Evolutionary conservation across 192 early-diverging fungal genomes (phyloP).

Genomic region (Coemansia sp.): DNA sequence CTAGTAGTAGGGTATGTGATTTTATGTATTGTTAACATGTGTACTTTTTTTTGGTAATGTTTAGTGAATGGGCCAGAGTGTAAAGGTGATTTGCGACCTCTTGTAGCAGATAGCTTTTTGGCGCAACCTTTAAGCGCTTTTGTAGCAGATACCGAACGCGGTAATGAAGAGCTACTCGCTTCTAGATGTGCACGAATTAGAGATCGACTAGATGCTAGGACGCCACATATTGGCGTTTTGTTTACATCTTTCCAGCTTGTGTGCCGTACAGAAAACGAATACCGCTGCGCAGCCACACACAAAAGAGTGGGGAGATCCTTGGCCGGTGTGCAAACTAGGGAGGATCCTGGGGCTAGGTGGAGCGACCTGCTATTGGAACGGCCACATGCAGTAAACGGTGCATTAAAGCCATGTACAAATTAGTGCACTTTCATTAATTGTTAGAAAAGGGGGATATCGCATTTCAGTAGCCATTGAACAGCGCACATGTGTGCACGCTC

Average conservation of each 20-base stretch:
- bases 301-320: background rate
- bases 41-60: background rate
- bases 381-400: background rate
- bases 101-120: background rate
- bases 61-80: background rate
- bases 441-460: background rate
- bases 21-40: background rate
- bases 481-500: constrained; percentile 2
- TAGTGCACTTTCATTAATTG: background rate
- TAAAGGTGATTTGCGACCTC: background rate
- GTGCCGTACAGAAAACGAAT: background rate
- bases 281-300: background rate
- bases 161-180: background rate
- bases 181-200: background rate
- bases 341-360: background rate
- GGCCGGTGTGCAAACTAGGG: background rate
- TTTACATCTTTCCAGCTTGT: background rate
- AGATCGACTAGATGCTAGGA: background rate
- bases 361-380: background rate
- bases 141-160: background rate
- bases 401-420: background rate
- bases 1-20: background rate
- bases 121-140: background rate
- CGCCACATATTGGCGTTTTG: background rate
- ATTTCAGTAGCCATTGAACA: background rate